Base-by-base conservation (phyloP, 1,284 basidiomycete species). In the Puccinia novopanici region DNA sequence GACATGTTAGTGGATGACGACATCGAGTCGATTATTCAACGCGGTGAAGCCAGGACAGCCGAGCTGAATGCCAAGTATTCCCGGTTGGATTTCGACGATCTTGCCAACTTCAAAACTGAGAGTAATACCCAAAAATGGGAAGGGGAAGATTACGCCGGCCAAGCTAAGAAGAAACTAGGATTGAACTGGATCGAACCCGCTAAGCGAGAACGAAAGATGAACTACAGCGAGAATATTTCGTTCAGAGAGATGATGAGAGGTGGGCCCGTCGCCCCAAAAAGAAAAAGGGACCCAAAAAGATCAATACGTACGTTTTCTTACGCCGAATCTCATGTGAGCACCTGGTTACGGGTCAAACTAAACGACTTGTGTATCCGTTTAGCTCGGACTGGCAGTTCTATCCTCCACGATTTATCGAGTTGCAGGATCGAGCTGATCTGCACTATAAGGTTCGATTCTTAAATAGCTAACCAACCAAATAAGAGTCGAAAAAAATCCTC, bases 321-420 rank as follows among this genome's bases (percentile, higher is more conserved):
- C 27, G 27, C 15, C 3, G 12, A 2, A 48, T 50, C 30, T 17
- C 30, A 15, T 50, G 27, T 48, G 42, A 27, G n/a, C 48, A 34
- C 34, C 17, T 27, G 19, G 22, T 61, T 40, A 22, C 6, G 17
- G 42, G 73, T 42, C 19, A 42, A 37, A 30, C 50, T 50, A 70
- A 42, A 67, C n/a, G 17, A 19, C 0, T 76, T 59, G 19, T 13
- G 34, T 45, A 73, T 24, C 5, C 13, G 45, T 83, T 63, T 83
- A 95, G 93, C 83, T 92, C 96, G 87, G 96, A 98, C 86, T 98
- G 95, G 89, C 96, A 99, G 85, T 99, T 99, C 89, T 98, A 93
- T 88, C 93, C 95, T 2, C 89, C 91, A 0, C 89, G 92, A 68
- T 87, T 99, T 12, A 89, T 90, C 13, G 91, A 92, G 84, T 87